Conservation (phyloP, 2,329 filamentous ascomycete species). For the Mariannaea elegans region DNA sequence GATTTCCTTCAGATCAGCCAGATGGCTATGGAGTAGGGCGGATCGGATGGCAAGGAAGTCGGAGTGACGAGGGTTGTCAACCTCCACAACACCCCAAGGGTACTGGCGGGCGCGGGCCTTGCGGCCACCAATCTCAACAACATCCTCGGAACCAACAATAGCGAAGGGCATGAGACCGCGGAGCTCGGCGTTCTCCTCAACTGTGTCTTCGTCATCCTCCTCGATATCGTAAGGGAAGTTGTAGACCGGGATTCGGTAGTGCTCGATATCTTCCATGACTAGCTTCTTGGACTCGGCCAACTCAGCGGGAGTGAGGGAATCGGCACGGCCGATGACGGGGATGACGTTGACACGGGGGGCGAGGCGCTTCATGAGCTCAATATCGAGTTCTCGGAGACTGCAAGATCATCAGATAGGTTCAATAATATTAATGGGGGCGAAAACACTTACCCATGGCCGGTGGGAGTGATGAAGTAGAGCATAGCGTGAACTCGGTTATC, state of each 20-base stretch:
- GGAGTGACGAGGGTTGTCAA: constrained; percentile 98
- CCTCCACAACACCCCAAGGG: constrained; percentile 98
- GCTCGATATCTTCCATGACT: constrained; percentile 99
- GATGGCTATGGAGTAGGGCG: constrained; percentile 94
- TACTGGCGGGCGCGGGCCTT: constrained; percentile 96
- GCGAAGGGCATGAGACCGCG: constrained; percentile 98
- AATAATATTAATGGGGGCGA: background rate
- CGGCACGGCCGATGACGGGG: constrained; percentile 97
- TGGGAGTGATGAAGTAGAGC: constrained; percentile 99
- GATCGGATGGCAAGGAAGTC: constrained; percentile 98
- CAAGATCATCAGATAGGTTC: background rate
- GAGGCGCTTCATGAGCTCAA: constrained; percentile 99
- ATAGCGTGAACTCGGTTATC: constrained; percentile 99
- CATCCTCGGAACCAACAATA: constrained; percentile 96
- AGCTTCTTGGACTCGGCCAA: constrained; percentile 99
- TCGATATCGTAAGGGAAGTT: constrained; percentile 99
- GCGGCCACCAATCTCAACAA: constrained; percentile 91
- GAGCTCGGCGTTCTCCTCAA: constrained; percentile 98
- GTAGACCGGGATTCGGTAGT: constrained; percentile 99
- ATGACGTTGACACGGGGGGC: constrained; percentile 99
- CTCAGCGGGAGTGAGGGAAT: constrained; percentile 95
- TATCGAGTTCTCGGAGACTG: constrained; percentile 97
- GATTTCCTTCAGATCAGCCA: constrained; percentile 99
- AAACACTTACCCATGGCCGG: constrained; percentile 81
- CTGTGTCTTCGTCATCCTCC: constrained; percentile 98